Percentiles rank a stretch among this genome's conserved stretches.
Evolutionary conservation across 441 rosid species (phyloP).

Genomic region (Pelargonium australe): DNA sequence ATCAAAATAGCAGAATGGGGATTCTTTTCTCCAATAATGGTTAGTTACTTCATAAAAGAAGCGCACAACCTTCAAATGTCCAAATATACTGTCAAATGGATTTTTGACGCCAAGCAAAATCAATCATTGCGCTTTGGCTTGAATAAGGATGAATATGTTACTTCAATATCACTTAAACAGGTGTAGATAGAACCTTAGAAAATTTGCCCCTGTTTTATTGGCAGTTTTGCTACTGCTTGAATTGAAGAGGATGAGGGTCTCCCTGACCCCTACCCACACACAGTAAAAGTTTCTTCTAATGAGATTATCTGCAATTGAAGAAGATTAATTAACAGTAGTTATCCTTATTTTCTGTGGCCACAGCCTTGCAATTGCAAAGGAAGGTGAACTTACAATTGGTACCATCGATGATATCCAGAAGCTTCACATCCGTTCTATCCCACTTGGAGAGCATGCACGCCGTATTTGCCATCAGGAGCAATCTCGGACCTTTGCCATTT

Average conservation of each 20-base stretch:
- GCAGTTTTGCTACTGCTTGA: background rate
- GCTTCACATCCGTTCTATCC: conserved; percentile 97
- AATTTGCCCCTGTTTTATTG: background rate
- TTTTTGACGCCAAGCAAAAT: background rate
- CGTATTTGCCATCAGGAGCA: conserved; percentile 98
- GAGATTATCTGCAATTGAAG: conserved; percentile 11
- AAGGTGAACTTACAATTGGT: conserved; percentile 95
- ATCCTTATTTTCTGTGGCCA: conserved; percentile 17
- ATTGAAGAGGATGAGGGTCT: background rate
- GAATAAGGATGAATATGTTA: background rate
- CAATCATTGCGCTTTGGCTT: background rate
- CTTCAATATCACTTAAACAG: background rate
- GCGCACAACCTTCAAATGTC: background rate
- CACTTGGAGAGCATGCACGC: conserved; percentile 90
- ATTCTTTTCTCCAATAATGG: background rate
- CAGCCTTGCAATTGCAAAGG: conserved; percentile 97
- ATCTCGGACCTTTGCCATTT: conserved; percentile 84
- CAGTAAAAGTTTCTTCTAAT: background rate
- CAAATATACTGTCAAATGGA: background rate
- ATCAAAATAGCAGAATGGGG: background rate
- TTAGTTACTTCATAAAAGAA: background rate
- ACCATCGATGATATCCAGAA: conserved; percentile 98
- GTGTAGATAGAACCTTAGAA: background rate
- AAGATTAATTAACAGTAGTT: conserved; percentile 19
- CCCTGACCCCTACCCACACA: background rate